phyloP scores from a whole-genome alignment of 2,329 filamentous ascomycete species.

The Diaporthe citriasiana region DNA sequence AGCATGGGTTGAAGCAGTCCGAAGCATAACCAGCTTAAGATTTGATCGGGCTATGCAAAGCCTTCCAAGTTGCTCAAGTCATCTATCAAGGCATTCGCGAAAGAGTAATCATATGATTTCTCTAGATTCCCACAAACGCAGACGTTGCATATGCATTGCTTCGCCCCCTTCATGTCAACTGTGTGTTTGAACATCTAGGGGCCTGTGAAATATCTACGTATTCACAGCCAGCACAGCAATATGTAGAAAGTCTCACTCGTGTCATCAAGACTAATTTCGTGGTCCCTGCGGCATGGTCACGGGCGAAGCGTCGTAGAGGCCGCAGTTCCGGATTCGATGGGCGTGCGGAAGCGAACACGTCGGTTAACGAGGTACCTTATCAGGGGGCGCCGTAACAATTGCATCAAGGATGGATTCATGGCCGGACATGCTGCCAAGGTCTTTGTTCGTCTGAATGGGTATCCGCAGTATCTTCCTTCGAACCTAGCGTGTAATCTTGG shows the following conservation, averaged over 20 bases:
- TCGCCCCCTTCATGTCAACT: neutral
- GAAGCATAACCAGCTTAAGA: neutral
- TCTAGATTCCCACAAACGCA: neutral
- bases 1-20: neutral
- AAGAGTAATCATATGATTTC: neutral
- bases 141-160: neutral
- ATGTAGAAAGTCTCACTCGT: neutral
- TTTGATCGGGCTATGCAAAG: no score
- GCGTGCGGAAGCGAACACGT: neutral
- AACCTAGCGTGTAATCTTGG: conserved; percentile 29
- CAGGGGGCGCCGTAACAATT: neutral
- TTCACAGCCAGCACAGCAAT: neutral
- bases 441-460: conserved; percentile 16
- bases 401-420: conserved; percentile 10
- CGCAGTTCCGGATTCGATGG: neutral
- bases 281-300: neutral
- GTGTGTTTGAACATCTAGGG: neutral
- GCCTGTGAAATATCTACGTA: neutral
- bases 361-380: neutral
- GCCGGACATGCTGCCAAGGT: conserved; percentile 10
- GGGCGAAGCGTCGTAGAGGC: neutral
- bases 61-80: neutral
- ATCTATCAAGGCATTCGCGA: neutral
- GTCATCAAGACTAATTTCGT: neutral
- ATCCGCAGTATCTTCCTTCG: conserved; percentile 16